phyloP scores from a whole-genome alignment of 441 rosid genomes.

The Mallotus repandus region DNA sequence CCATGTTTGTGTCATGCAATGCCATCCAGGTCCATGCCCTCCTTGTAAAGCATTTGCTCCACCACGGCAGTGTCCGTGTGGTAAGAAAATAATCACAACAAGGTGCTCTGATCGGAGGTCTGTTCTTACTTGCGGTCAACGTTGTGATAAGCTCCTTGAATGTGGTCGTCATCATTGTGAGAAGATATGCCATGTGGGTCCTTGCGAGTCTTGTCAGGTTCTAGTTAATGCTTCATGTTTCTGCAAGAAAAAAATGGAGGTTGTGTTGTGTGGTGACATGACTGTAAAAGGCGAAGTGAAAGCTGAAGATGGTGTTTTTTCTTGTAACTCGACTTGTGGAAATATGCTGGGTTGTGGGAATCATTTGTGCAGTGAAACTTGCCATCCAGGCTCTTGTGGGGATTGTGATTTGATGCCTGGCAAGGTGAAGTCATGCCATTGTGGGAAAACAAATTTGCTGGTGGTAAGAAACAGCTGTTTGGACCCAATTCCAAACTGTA shows the following conservation, averaged over 20 bases:
- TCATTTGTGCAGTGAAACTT: slow-evolving; percentile 61
- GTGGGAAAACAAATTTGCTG: slow-evolving; percentile 78
- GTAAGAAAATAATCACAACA: slow-evolving; percentile 76
- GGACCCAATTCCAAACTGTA: slow-evolving; percentile 85
- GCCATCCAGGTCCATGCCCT: slow-evolving; percentile 99
- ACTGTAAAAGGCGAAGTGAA: slow-evolving; percentile 74
- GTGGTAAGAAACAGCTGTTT: slow-evolving; percentile 79
- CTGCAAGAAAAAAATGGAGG: slow-evolving; percentile 77
- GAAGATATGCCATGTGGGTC: slow-evolving; percentile 75
- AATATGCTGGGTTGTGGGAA: slow-evolving; percentile 68
- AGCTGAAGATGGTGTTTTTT: slow-evolving; percentile 72
- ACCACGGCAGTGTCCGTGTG: slow-evolving; percentile 84
- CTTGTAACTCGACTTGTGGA: slow-evolving; percentile 66
- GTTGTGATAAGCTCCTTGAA: slow-evolving; percentile 74
- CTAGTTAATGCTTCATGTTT: slow-evolving; percentile 74
- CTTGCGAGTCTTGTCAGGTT: slow-evolving; percentile 80
- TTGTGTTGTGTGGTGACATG: slow-evolving; percentile 81
- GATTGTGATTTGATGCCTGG: slow-evolving; percentile 73
- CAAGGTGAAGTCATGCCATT: slow-evolving; percentile 67
- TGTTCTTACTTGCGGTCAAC: slow-evolving; percentile 75
- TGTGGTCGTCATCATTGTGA: slow-evolving; percentile 82
- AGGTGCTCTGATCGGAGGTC: slow-evolving; percentile 87
- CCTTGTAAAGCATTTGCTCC: slow-evolving; percentile 97
- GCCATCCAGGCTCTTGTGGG: slow-evolving; percentile 92
- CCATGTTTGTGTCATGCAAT: slow-evolving; percentile 92